These are phyloP conservation scores for Amphichorda felina DNA, from an alignment of 2,329 filamentous ascomycete species.

Conservation along the genomic window DNA sequence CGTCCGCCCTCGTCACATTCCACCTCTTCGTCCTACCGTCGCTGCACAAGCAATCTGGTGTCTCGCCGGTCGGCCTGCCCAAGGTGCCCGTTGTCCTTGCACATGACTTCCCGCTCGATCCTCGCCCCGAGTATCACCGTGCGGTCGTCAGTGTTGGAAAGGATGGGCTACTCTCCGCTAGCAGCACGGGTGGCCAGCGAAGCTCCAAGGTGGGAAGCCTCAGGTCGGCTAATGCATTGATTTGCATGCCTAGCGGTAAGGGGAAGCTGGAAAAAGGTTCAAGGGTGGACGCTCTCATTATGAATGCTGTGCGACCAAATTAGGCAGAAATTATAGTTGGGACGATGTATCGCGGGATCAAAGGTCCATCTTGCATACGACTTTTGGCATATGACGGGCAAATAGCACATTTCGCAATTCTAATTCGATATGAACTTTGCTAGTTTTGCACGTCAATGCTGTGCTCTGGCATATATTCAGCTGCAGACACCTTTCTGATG, in stretches of 20 bases:
- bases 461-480: slow-evolving; percentile 2
- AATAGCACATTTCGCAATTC: neutral
- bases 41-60: slow-evolving; percentile 64
- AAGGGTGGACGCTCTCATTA: slow-evolving; percentile 66
- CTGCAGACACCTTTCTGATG: slow-evolving; percentile 1
- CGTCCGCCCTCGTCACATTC: slow-evolving; percentile 83
- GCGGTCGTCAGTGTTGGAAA: slow-evolving; percentile 54
- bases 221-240: slow-evolving; percentile 74
- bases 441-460: neutral
- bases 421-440: neutral
- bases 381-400: too few species aligned
- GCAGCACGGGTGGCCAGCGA: slow-evolving; percentile 79
- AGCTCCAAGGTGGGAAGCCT: slow-evolving; percentile 86
- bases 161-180: slow-evolving; percentile 60
- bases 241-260: slow-evolving; percentile 59
- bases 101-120: slow-evolving; percentile 64
- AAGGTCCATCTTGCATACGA: too few species aligned
- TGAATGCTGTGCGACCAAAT: slow-evolving; percentile 37
- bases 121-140: slow-evolving; percentile 85
- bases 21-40: slow-evolving; percentile 89
- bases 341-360: too few species aligned
- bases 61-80: slow-evolving; percentile 57
- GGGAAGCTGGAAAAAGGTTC: slow-evolving; percentile 56
- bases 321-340: too few species aligned
- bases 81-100: slow-evolving; percentile 58